A percentile compares a stretch with the other conserved stretches of the same genome.
Conservation (phyloP, 306 rosid species). For the Medicago ruthenica region DNA sequence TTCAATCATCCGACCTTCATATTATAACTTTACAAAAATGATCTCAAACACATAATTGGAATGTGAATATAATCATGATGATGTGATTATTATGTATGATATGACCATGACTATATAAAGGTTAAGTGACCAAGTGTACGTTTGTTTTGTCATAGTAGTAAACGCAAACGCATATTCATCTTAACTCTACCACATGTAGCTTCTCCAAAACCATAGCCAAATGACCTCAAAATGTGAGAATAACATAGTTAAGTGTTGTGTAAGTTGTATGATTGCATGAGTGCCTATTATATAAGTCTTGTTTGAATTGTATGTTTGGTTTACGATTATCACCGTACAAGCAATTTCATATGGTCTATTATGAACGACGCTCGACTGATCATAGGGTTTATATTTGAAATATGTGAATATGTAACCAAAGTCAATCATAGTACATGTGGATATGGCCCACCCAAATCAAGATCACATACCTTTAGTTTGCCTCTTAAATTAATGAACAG, state of each 20-base stretch:
- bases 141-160: too few relatives aligned
- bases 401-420: neutral
- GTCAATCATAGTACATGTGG: slow-evolving; percentile 6
- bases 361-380: neutral
- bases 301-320: neutral
- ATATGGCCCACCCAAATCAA: slow-evolving; percentile 47
- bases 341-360: neutral
- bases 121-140: neutral
- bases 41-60: neutral
- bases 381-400: neutral
- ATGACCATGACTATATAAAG: too few relatives aligned
- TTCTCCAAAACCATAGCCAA: too few relatives aligned
- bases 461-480: slow-evolving; percentile 24
- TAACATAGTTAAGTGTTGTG: too few relatives aligned
- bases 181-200: too few relatives aligned
- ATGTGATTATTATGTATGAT: neutral
- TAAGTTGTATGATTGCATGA: too few relatives aligned
- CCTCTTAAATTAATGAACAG: slow-evolving; percentile 44
- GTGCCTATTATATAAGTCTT: too few relatives aligned
- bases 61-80: neutral
- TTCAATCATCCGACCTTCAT: neutral
- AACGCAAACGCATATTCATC: too few relatives aligned
- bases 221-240: too few relatives aligned
- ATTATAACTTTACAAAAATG: neutral
- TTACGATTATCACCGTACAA: neutral